Evolutionary conservation across 2,329 filamentous ascomycete species (phyloP), one percentile per base, ranked within the genome.

Genomic region (Neonectria ditissima): DNA sequence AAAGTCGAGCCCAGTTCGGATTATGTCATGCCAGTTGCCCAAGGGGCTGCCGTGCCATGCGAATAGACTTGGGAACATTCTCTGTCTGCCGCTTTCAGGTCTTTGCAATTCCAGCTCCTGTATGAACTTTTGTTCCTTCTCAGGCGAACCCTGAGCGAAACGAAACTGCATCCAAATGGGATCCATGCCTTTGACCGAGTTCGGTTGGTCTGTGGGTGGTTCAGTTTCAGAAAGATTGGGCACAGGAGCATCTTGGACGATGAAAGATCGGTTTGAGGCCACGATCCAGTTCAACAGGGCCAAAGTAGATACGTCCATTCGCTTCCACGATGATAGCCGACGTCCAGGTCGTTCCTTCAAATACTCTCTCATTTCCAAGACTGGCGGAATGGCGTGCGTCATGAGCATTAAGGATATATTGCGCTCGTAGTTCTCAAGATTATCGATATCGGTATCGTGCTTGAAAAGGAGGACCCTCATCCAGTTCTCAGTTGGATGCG

Each of bases 11-110:
- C 94, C 94, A 63, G 91, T 88, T 32, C 94, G 88, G 66, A 97
- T 88, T 71, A 97, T 97, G 71, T 90, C 92, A 77, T 97, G 94
- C 94, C 94, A 97, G 72, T 97, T 97, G 3, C 77, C 68, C 3
- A 97, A 67, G 0, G 80, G 76, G 72, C 92, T 97, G 6, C 94
- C 94, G 76, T 97, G 94, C 90, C 92, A 97, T 0, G 92, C 93
- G 72, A 97, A 93, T 2, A 97, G 77, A 0, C 92, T 95, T 0
- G 92, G 91, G 68, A 87, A 82, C 4, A 63, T 78, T 68, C 48
- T 82, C 69, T 41, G 62, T n/a, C 71, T 44, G 30, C 76, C 76
- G 24, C 51, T 8, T 11, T 22, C 20, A n/a, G 83, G 82, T 5
- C 79, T 55, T 16, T 63, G 28, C 14, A 62, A 73, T 39, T 82